phyloP scores from a whole-genome alignment of 2,329 filamentous ascomycete genomes.

The Penicillium psychrosexuale region DNA sequence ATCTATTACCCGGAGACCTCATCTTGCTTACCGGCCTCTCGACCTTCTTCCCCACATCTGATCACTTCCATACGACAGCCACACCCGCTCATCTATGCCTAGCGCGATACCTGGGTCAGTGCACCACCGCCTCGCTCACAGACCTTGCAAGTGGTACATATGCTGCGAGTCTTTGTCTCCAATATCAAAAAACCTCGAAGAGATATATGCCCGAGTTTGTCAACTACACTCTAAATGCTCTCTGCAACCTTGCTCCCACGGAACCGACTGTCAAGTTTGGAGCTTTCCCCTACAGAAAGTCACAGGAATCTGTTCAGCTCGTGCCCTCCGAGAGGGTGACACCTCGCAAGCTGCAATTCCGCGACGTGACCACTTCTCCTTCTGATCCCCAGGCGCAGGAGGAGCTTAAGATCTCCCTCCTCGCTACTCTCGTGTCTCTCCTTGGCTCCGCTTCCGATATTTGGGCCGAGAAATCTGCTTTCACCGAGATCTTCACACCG shows the following conservation, averaged over 20 bases:
- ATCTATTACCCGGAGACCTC: conserved; percentile 66
- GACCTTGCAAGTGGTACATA: conserved; percentile 74
- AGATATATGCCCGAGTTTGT: conserved; percentile 86
- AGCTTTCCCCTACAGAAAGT: conserved; percentile 61
- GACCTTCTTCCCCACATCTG: conserved; percentile 86
- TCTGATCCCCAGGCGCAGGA: conserved; percentile 30
- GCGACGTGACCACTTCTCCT: conserved; percentile 48
- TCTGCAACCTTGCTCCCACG: conserved; percentile 63
- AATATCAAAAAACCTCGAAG: conserved; percentile 80
- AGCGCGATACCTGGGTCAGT: conserved; percentile 76
- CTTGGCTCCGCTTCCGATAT: conserved; percentile 66
- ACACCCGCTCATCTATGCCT: conserved; percentile 89
- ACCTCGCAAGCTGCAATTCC: conserved; percentile 57
- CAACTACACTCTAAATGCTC: conserved; percentile 73
- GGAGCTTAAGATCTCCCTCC: conserved; percentile 56
- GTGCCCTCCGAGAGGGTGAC: conserved; percentile 30
- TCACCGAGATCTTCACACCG: conserved; percentile 74
- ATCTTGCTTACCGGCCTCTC: conserved; percentile 78
- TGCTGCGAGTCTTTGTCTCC: conserved; percentile 71
- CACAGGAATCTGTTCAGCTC: conserved; percentile 53
- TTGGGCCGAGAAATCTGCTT: conserved; percentile 72
- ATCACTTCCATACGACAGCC: conserved; percentile 93
- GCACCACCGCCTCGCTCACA: conserved; percentile 60
- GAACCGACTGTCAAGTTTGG: conserved; percentile 50
- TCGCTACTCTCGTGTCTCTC: conserved; percentile 63